Evolutionary conservation across 306 rosid genomes (phyloP).

Genomic region (Quercus berberidifolia): DNA sequence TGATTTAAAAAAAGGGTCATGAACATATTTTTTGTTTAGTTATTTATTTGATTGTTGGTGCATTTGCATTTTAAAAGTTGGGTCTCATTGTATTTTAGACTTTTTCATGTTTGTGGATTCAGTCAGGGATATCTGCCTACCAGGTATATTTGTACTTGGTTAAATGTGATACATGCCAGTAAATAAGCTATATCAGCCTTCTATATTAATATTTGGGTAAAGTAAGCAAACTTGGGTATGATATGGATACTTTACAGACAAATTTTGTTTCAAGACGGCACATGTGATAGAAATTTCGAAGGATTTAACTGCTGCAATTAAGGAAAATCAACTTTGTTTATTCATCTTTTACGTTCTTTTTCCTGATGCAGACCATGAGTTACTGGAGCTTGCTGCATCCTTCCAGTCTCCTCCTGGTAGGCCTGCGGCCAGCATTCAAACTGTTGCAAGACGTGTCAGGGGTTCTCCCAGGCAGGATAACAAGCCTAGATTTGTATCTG

Average conservation of each 20-base stretch:
- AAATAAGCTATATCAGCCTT: background rate
- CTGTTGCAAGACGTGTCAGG: slow-evolving; percentile 75
- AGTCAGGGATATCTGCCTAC: background rate
- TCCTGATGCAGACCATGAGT: slow-evolving; percentile 54
- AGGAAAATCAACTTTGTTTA: background rate
- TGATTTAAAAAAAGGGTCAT: background rate
- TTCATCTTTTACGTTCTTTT: slow-evolving; percentile 8
- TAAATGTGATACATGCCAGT: background rate
- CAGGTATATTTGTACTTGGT: background rate
- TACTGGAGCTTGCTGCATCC: slow-evolving; percentile 74
- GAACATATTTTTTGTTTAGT: background rate
- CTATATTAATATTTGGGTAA: background rate
- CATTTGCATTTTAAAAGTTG: slow-evolving; percentile 4
- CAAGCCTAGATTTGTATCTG: slow-evolving; percentile 77
- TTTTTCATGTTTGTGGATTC: slow-evolving; percentile 1
- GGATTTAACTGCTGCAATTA: background rate
- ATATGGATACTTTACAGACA: background rate
- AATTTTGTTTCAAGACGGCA: background rate
- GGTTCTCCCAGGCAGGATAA: slow-evolving; percentile 49
- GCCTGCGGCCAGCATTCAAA: slow-evolving; percentile 44
- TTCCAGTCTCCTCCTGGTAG: slow-evolving; percentile 68
- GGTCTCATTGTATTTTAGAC: background rate
- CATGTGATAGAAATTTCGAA: background rate
- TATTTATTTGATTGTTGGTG: background rate
- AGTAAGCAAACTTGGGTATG: background rate